phyloP scores from a whole-genome alignment of 2,329 filamentous ascomycete species.

The Hypoxylon sp. region DNA sequence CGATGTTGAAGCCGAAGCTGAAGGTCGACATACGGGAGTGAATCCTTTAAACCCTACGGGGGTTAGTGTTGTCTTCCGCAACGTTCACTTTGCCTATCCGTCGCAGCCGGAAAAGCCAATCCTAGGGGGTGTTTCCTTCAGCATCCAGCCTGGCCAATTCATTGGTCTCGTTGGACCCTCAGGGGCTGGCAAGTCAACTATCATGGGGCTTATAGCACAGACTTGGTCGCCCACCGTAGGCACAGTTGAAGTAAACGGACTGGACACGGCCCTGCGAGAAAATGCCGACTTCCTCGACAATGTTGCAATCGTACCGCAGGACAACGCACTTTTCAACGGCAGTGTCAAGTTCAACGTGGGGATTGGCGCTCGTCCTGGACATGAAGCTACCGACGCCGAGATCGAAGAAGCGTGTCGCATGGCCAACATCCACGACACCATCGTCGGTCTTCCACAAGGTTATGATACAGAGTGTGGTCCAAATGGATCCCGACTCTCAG shows the following conservation, averaged over 20 bases:
- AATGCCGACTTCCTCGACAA: slow-evolving; percentile 60
- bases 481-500: slow-evolving; percentile 71
- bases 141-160: slow-evolving; percentile 57
- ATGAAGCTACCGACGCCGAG: slow-evolving; percentile 56
- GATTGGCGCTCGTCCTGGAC: slow-evolving; percentile 55
- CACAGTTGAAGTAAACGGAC: slow-evolving; percentile 54
- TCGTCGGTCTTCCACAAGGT: slow-evolving; percentile 62
- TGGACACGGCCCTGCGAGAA: slow-evolving; percentile 53
- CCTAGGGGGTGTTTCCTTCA: slow-evolving; percentile 54
- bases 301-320: slow-evolving; percentile 66
- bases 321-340: slow-evolving; percentile 61
- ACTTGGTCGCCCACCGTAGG: slow-evolving; percentile 57
- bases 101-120: slow-evolving; percentile 52
- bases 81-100: slow-evolving; percentile 72
- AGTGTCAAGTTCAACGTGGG: slow-evolving; percentile 60
- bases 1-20: slow-evolving; percentile 53
- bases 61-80: slow-evolving; percentile 59
- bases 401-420: slow-evolving; percentile 64
- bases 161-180: slow-evolving; percentile 64
- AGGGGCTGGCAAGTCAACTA: slow-evolving; percentile 69
- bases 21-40: slow-evolving; percentile 33
- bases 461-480: slow-evolving; percentile 67
- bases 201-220: slow-evolving; percentile 61
- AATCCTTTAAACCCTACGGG: slow-evolving; percentile 45
- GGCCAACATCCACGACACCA: slow-evolving; percentile 68